Evolutionary conservation across 192 early-diverging fungal genomes (phyloP).

Genomic region (Gonapodya prolifera): DNA sequence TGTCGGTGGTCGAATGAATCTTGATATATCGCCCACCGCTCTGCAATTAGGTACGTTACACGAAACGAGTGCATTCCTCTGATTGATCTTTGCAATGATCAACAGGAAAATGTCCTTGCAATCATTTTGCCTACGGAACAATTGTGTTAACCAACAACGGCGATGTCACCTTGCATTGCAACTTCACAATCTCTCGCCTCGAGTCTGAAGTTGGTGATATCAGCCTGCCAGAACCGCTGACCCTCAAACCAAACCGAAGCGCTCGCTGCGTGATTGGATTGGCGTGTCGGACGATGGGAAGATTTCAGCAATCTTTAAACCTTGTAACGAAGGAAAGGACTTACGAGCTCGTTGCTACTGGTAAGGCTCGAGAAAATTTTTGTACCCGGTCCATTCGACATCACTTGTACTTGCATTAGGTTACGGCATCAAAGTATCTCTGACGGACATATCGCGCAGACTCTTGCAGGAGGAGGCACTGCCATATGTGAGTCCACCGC

Average conservation of each 20-base stretch:
- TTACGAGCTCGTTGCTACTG: slow-evolving; percentile 18
- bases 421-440: slow-evolving; percentile 29
- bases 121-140: slow-evolving; percentile 23
- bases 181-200: slow-evolving; percentile 16
- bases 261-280: slow-evolving; percentile 23
- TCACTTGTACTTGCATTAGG: slow-evolving; percentile 15
- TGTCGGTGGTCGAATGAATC: slow-evolving; percentile 36
- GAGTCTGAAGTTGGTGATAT: slow-evolving; percentile 13
- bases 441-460: slow-evolving; percentile 19
- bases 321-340: slow-evolving; percentile 28
- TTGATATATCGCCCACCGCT: slow-evolving; percentile 32
- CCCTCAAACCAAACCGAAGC: slow-evolving; percentile 20
- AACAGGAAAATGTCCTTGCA: slow-evolving; percentile 35
- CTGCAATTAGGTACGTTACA: slow-evolving; percentile 28
- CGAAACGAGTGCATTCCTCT: neutral
- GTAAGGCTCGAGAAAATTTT: slow-evolving; percentile 6
- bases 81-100: neutral
- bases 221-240: slow-evolving; percentile 21
- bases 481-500: slow-evolving; percentile 12
- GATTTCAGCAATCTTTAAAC: slow-evolving; percentile 19
- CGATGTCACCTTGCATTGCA: slow-evolving; percentile 30
- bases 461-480: slow-evolving; percentile 28
- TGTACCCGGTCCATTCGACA: neutral
- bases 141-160: slow-evolving; percentile 31
- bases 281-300: slow-evolving; percentile 21